A percentile compares a stretch with the other conserved stretches of the same genome.
Conservation (phyloP, 192 early-diverging fungal genomes). For the Spinellus fusiger region DNA sequence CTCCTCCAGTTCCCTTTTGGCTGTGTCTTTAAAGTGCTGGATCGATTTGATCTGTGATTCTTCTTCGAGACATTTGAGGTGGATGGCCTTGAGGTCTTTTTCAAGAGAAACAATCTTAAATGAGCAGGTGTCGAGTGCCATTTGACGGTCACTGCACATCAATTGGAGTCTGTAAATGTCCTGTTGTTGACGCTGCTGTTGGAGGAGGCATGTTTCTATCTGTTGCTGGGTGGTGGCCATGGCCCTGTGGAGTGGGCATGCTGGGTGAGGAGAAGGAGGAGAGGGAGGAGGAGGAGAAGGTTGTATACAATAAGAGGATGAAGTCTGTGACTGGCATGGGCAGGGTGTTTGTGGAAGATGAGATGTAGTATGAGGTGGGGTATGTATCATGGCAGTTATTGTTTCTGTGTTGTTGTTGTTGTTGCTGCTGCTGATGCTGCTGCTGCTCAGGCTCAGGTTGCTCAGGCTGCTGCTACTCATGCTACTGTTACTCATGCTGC, state of each 20-base stretch:
- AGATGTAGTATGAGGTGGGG: no score
- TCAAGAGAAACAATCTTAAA: slow-evolving; percentile 60
- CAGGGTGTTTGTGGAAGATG: no score
- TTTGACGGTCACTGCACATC: slow-evolving; percentile 56
- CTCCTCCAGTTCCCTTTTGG: slow-evolving; percentile 89
- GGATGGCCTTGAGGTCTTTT: slow-evolving; percentile 55
- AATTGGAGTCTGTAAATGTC: slow-evolving; percentile 47
- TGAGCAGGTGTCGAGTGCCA: slow-evolving; percentile 55
- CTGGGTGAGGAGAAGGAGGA: neutral
- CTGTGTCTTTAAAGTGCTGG: slow-evolving; percentile 76
- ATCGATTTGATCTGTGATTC: slow-evolving; percentile 75
- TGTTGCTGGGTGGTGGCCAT: neutral
- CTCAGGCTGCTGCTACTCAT: no score
- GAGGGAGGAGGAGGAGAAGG: neutral
- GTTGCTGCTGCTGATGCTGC: no score
- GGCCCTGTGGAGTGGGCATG: neutral
- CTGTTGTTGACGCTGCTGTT: slow-evolving; percentile 41
- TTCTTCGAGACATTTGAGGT: slow-evolving; percentile 72
- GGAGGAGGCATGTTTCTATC: neutral
- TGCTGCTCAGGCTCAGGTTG: no score
- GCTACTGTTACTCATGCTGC: no score
- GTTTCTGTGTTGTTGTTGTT: no score
- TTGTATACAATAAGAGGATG: neutral
- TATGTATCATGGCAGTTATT: no score
- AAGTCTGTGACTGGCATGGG: neutral